Percentiles rank a stretch among this genome's conserved stretches.
Conservation (phyloP, 257 asterid species). For the Anisodus tanguticus region DNA sequence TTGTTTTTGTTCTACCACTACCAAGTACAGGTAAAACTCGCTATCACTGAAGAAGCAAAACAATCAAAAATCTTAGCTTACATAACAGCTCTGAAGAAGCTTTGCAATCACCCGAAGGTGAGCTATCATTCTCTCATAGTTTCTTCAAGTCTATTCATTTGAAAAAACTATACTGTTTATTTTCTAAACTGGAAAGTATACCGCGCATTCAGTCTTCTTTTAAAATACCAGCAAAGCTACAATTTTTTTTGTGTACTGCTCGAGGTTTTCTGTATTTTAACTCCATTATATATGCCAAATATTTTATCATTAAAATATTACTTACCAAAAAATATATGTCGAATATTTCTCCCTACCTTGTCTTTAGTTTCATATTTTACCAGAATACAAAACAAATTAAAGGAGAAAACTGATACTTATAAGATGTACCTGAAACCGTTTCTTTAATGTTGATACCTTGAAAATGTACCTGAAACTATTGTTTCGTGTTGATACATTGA, state of each 20-base stretch:
- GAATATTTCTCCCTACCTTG: background rate
- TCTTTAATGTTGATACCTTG: background rate
- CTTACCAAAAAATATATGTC: background rate
- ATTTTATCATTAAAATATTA: no score
- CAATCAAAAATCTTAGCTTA: constrained; percentile 84
- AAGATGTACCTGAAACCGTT: background rate
- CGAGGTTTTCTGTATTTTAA: background rate
- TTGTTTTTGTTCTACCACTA: constrained; percentile 28
- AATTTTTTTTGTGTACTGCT: background rate
- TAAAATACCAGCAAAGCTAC: background rate
- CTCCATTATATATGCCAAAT: background rate
- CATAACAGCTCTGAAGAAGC: constrained; percentile 95
- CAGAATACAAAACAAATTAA: background rate
- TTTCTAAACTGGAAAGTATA: constrained; percentile 5
- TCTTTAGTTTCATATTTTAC: background rate
- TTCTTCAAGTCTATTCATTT: constrained; percentile 10
- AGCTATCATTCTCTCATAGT: constrained; percentile 21
- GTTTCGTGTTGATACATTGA: background rate
- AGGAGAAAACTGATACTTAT: background rate
- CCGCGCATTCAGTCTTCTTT: background rate
- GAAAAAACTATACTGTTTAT: background rate
- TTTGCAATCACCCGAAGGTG: constrained; percentile 99
- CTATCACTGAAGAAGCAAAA: constrained; percentile 83
- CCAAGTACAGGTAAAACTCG: constrained; percentile 76
- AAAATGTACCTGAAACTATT: background rate